phyloP scores from a whole-genome alignment of 2,329 filamentous ascomycete genomes.

The Dendryphion nanum region DNA sequence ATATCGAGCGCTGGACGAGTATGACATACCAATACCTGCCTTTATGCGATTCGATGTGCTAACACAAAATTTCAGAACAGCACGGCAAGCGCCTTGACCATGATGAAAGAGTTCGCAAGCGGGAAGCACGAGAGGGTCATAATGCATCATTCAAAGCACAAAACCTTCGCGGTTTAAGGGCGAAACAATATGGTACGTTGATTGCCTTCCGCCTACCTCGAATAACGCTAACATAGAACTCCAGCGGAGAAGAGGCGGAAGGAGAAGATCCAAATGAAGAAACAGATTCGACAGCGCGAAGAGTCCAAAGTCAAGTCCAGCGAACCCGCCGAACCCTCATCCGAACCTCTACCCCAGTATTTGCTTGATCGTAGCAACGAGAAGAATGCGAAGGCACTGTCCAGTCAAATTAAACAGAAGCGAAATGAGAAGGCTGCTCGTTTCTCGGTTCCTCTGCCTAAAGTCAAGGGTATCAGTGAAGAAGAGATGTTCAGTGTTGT shows the following conservation, averaged over 20 bases:
- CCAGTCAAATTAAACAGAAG: constrained; percentile 92
- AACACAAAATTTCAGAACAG: constrained; percentile 53
- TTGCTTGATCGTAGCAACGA: constrained; percentile 79
- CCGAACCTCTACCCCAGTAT: constrained; percentile 84
- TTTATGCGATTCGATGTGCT: neutral
- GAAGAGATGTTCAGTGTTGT: constrained; percentile 98
- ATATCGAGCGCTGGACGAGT: constrained; percentile 61
- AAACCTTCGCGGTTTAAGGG: constrained; percentile 85
- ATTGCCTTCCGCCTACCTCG: too few relatives aligned
- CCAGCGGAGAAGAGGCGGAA: constrained; percentile 88
- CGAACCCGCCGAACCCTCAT: constrained; percentile 73
- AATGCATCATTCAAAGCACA: constrained; percentile 86
- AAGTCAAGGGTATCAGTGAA: constrained; percentile 89
- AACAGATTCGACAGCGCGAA: constrained; percentile 78
- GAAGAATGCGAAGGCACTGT: constrained; percentile 71
- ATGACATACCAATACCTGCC: neutral
- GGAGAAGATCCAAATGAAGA: constrained; percentile 67
- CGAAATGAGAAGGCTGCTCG: constrained; percentile 84
- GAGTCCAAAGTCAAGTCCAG: constrained; percentile 91
- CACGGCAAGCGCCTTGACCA: constrained; percentile 63
- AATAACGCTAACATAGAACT: too few relatives aligned
- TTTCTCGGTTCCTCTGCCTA: constrained; percentile 88
- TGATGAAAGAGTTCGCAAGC: constrained; percentile 87
- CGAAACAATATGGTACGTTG: constrained; percentile 80
- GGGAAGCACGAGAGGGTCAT: constrained; percentile 83